phyloP scores from a whole-genome alignment of 805 yeast species.

The Myxozyma neglecta region DNA sequence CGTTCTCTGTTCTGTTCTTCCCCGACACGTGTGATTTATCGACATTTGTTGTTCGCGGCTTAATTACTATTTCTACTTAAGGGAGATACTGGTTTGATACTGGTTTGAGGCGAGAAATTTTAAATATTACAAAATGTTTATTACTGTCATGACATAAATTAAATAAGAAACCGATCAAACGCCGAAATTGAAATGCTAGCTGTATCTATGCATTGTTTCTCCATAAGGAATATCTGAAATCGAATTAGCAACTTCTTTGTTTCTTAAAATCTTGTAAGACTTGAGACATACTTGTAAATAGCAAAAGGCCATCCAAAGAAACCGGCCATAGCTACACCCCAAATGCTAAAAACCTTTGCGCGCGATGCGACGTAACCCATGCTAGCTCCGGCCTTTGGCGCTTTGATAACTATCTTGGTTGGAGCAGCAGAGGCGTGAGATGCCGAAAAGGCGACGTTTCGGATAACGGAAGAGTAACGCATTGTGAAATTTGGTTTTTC shows the following conservation, averaged over 20 bases:
- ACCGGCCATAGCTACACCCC: not conserved
- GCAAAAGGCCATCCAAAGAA: conserved; percentile 8
- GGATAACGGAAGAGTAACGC: conserved; percentile 3
- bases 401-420: not conserved
- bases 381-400: not conserved
- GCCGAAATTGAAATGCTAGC: not conserved
- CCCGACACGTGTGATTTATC: no score
- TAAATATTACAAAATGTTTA: not conserved
- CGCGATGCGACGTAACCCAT: not conserved
- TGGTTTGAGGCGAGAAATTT: no score
- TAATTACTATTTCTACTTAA: not conserved
- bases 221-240: not conserved
- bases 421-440: conserved; percentile 1
- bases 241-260: not conserved
- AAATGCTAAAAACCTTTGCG: not conserved
- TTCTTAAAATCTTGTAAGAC: not conserved
- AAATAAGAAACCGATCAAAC: no score
- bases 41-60: not conserved
- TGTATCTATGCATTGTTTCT: not conserved
- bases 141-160: not conserved
- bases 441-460: not conserved
- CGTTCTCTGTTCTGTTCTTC: no score
- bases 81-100: not conserved
- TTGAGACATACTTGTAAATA: not conserved
- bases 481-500: not conserved